phyloP scores from a whole-genome alignment of 2,329 filamentous ascomycete genomes.

The Aureobasidium namibiae region DNA sequence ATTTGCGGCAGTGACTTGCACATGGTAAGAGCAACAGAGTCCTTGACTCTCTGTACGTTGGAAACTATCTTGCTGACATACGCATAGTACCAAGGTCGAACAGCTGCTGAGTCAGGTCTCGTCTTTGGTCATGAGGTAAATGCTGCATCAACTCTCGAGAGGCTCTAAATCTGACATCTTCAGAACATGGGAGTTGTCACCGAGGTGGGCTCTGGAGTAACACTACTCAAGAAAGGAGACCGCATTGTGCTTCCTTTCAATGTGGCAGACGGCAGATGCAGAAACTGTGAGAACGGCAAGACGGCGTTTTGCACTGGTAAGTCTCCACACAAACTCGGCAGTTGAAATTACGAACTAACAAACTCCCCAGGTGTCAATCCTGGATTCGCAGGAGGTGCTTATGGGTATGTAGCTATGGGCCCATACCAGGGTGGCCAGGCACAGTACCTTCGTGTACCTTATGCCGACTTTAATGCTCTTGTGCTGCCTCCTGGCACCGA shows the following conservation, averaged over 20 bases:
- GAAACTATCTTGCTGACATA: too few relatives aligned
- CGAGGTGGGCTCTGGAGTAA: slow-evolving; percentile 50
- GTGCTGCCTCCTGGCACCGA: slow-evolving; percentile 53
- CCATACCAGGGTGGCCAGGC: slow-evolving; percentile 50
- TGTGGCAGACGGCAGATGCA: slow-evolving; percentile 54
- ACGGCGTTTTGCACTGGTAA: slow-evolving; percentile 57
- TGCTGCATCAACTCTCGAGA: too few relatives aligned
- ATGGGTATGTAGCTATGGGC: slow-evolving; percentile 44
- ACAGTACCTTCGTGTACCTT: slow-evolving; percentile 57
- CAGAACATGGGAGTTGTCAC: slow-evolving; percentile 50
- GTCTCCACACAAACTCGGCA: not conserved
- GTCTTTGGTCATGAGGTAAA: slow-evolving; percentile 50
- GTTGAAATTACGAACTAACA: not conserved
- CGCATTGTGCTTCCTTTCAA: slow-evolving; percentile 60
- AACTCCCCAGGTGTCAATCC: slow-evolving; percentile 39
- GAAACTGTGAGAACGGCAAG: slow-evolving; percentile 56
- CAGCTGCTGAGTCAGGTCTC: slow-evolving; percentile 53
- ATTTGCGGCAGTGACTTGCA: slow-evolving; percentile 29
- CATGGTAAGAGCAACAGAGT: too few relatives aligned
- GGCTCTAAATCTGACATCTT: not conserved
- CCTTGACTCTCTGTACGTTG: too few relatives aligned
- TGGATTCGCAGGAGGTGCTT: slow-evolving; percentile 52
- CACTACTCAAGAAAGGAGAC: slow-evolving; percentile 53
- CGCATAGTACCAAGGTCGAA: slow-evolving; percentile 60
- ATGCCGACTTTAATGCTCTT: slow-evolving; percentile 59